Conservation (phyloP, 257 asterid genomes). For the Solanum sejunctum region DNA sequence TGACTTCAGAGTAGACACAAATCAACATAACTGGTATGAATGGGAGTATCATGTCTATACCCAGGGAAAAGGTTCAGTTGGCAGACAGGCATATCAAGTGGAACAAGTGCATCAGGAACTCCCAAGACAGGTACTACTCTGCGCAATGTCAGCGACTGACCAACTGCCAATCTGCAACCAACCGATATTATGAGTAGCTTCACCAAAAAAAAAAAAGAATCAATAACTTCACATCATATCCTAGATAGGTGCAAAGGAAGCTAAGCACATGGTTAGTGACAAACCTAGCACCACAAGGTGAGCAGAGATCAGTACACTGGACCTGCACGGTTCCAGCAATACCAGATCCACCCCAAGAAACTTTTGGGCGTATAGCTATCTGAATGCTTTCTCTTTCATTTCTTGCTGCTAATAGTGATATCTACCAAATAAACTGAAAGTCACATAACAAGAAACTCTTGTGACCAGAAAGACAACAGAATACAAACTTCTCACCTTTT, state of each 20-base stretch:
- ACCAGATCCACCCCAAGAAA: conserved; percentile 74
- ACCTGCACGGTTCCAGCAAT: conserved; percentile 77
- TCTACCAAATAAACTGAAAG: conserved; percentile 41
- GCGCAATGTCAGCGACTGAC: conserved; percentile 71
- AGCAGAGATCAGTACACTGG: conserved; percentile 69
- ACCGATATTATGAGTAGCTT: conserved; percentile 2
- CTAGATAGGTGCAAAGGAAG: not conserved
- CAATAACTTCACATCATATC: not conserved
- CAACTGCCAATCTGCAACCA: conserved; percentile 60
- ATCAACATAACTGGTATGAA: not conserved
- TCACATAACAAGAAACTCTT: conserved; percentile 14
- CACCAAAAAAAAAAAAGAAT: not conserved
- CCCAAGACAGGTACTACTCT: conserved; percentile 85
- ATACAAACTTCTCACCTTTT: not conserved
- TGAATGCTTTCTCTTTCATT: conserved; percentile 97
- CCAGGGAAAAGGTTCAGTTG: conserved; percentile 71
- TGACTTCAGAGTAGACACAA: not conserved
- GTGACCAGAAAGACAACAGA: not conserved
- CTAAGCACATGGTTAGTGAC: conserved; percentile 9
- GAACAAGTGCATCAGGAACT: conserved; percentile 96
- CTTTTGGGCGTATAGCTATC: conserved; percentile 86
- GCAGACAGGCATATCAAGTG: conserved; percentile 65
- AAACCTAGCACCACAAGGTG: conserved; percentile 82
- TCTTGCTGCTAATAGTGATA: conserved; percentile 91
- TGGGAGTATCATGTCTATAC: conserved; percentile 26